Evolutionary conservation across 805 yeast species (phyloP).

Genomic region (Suhomyces sp.): DNA sequence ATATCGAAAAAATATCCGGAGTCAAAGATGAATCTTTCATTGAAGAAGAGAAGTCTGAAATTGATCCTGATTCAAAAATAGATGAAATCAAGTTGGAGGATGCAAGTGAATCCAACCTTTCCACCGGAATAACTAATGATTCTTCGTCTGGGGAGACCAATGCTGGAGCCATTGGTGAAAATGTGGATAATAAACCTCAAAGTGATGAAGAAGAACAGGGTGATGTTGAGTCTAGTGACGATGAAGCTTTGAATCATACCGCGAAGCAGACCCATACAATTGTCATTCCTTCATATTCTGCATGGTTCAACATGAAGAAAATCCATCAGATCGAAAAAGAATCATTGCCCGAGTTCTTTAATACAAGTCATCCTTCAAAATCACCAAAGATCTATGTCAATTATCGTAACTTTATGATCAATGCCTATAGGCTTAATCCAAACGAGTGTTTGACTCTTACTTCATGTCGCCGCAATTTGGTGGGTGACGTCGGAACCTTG

Average conservation of each 20-base stretch:
- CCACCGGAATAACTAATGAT: neutral
- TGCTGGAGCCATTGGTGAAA: constrained; percentile 3
- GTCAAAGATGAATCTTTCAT: neutral
- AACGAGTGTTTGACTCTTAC: constrained; percentile 86
- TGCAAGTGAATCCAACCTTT: neutral
- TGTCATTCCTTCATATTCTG: constrained; percentile 80
- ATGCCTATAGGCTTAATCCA: constrained; percentile 84
- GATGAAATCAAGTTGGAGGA: neutral
- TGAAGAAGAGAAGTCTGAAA: constrained; percentile 3
- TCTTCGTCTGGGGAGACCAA: neutral
- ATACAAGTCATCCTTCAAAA: constrained; percentile 65
- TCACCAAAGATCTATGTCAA: constrained; percentile 78
- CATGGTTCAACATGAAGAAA: constrained; percentile 77
- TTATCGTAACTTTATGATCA: constrained; percentile 85
- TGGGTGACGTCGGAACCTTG: constrained; percentile 88
- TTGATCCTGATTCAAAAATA: neutral
- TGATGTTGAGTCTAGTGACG: constrained; percentile 2
- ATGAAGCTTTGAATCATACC: constrained; percentile 4
- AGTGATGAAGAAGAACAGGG: constrained; percentile 5
- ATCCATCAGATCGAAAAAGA: constrained; percentile 77
- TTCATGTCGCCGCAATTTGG: constrained; percentile 84
- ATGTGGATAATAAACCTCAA: neutral
- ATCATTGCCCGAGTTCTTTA: constrained; percentile 86
- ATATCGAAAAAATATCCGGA: neutral
- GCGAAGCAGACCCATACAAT: constrained; percentile 73